A percentile compares a stretch with the other conserved stretches of the same genome.
Conservation (phyloP, 2,329 filamentous ascomycete genomes). For the Venturia pyrina region DNA sequence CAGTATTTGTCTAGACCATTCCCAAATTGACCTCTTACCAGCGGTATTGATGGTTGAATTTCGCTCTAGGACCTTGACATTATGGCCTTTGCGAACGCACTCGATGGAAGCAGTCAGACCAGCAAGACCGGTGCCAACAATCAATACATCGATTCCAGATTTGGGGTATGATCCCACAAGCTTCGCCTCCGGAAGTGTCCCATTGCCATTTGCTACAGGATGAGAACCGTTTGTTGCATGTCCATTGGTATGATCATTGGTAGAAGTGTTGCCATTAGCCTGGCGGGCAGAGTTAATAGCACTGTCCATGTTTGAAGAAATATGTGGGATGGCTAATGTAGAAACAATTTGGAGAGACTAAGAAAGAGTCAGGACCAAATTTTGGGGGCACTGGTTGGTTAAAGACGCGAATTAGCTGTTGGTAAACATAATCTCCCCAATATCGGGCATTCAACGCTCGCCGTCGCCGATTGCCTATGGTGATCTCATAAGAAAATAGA, state of each 20-base stretch:
- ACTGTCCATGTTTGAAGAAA: neutral
- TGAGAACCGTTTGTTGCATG: neutral
- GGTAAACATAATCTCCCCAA: neutral
- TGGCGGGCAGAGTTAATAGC: neutral
- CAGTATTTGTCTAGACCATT: neutral
- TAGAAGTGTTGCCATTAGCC: neutral
- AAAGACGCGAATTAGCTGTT: neutral
- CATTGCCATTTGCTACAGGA: conserved; percentile 3
- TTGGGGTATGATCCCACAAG: conserved; percentile 43
- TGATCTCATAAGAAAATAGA: neutral
- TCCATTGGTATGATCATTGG: neutral
- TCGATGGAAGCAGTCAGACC: conserved; percentile 29
- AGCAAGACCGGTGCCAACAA: conserved; percentile 29
- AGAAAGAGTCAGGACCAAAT: neutral
- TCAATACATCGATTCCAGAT: conserved; percentile 30
- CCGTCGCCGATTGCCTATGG: neutral
- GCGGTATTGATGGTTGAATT: conserved; percentile 41
- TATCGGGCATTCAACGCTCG: neutral
- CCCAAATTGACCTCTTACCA: conserved; percentile 25
- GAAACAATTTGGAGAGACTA: neutral
- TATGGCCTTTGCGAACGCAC: conserved; percentile 31
- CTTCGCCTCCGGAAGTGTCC: conserved; percentile 21
- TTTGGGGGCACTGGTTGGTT: neutral
- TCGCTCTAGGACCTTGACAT: conserved; percentile 31
- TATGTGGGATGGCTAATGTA: neutral